A percentile compares a stretch with the other conserved stretches of the same genome.
Evolutionary conservation across 257 asterid genomes (phyloP).

Genomic region (Penstemon eatonii): DNA sequence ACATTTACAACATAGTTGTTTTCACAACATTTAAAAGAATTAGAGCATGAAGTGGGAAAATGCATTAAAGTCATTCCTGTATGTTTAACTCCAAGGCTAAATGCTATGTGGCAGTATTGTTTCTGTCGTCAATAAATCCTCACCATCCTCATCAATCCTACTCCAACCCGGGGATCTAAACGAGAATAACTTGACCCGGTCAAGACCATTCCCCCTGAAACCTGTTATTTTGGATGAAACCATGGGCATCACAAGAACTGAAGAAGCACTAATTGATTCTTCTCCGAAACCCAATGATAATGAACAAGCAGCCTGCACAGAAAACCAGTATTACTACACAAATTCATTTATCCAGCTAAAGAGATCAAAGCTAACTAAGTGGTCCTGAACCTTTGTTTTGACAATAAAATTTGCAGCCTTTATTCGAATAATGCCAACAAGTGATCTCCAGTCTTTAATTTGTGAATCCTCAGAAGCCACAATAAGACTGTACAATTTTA

Average conservation of each 20-base stretch:
- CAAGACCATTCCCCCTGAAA: constrained; percentile 64
- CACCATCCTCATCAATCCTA: constrained; percentile 64
- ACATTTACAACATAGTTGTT: no score
- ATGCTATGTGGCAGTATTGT: constrained; percentile 54
- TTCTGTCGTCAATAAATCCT: constrained; percentile 47
- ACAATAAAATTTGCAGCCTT: constrained; percentile 53
- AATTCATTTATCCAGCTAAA: constrained; percentile 9
- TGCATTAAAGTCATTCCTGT: neutral
- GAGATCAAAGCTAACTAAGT: constrained; percentile 15
- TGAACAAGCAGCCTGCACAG: constrained; percentile 75
- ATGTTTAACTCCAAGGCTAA: constrained; percentile 28
- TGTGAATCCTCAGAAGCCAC: constrained; percentile 61
- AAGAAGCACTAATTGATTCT: constrained; percentile 76
- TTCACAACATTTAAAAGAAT: constrained; percentile 13
- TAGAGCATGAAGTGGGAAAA: neutral
- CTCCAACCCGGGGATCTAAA: constrained; percentile 66
- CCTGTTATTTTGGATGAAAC: constrained; percentile 87
- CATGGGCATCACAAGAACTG: constrained; percentile 95
- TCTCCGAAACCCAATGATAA: constrained; percentile 76
- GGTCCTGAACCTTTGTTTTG: constrained; percentile 67
- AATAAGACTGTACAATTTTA: constrained; percentile 42
- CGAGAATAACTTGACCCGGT: constrained; percentile 55
- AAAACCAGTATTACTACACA: constrained; percentile 23
- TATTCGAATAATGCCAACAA: constrained; percentile 47
- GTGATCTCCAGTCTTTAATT: constrained; percentile 60